Evolutionary conservation across 768 basidiomycete genomes (phyloP).

Genomic region (Peribolospora kevripleyi): DNA sequence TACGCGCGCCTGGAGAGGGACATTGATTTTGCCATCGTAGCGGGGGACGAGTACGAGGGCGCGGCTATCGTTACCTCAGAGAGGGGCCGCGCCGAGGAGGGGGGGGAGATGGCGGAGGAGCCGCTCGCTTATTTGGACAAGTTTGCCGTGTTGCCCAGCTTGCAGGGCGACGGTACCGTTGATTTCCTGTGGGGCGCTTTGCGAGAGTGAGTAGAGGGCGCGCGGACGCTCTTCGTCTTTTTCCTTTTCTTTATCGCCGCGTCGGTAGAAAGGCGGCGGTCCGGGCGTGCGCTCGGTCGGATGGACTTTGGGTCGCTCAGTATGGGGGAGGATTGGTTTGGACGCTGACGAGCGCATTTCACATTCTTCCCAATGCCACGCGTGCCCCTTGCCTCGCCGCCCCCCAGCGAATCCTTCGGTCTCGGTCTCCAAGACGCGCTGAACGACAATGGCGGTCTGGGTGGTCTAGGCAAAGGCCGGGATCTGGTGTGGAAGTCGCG

Average conservation of each 20-base stretch:
- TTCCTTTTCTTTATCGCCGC: too few relatives aligned
- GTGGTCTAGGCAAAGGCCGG: slow-evolving; percentile 65
- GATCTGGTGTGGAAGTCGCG: slow-evolving; percentile 92
- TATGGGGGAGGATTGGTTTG: too few relatives aligned
- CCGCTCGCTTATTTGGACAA: slow-evolving; percentile 88
- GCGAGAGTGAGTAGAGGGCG: slow-evolving; percentile 31
- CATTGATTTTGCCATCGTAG: slow-evolving; percentile 77
- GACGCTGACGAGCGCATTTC: too few relatives aligned
- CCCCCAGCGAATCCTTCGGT: slow-evolving; percentile 55
- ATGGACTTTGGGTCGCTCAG: too few relatives aligned
- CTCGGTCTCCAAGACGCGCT: slow-evolving; percentile 77
- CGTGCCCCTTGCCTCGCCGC: too few relatives aligned
- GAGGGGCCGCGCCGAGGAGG: neutral
- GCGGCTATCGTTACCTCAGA: slow-evolving; percentile 68
- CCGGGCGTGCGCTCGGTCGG: too few relatives aligned
- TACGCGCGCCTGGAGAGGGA: slow-evolving; percentile 48
- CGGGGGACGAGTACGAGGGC: slow-evolving; percentile 70
- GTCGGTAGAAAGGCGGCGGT: too few relatives aligned
- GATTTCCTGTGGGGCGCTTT: slow-evolving; percentile 98
- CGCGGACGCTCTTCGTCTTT: too few relatives aligned
- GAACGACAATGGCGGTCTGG: slow-evolving; percentile 78
- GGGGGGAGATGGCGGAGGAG: neutral
- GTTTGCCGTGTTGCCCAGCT: slow-evolving; percentile 78
- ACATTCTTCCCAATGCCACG: too few relatives aligned
- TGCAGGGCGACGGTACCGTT: slow-evolving; percentile 95